These are phyloP conservation scores for Ceriops decandra DNA, from an alignment of 345 rosid genomes.

Conservation along the genomic window DNA sequence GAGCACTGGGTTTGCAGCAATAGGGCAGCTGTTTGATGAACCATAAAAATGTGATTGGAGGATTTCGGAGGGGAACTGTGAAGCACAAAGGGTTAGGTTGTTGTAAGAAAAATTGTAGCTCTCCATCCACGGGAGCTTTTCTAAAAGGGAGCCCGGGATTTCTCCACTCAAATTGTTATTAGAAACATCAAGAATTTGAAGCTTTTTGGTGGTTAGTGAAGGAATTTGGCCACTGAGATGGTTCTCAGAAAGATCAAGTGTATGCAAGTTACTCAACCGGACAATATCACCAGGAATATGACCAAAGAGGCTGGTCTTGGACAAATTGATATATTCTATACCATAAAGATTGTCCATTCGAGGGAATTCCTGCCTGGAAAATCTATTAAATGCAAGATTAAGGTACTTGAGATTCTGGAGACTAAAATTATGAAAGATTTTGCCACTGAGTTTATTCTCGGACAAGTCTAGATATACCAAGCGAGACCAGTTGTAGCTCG, in stretches of 20 bases:
- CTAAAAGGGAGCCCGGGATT: slow-evolving; percentile 49
- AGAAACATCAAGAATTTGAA: slow-evolving; percentile 68
- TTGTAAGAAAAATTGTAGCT: slow-evolving; percentile 85
- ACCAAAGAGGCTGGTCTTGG: slow-evolving; percentile 60
- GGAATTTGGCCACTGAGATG: slow-evolving; percentile 66
- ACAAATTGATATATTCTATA: slow-evolving; percentile 77
- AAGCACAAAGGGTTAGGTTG: slow-evolving; percentile 70
- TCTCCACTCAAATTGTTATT: slow-evolving; percentile 77
- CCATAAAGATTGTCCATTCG: slow-evolving; percentile 38
- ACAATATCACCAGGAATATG: slow-evolving; percentile 54
- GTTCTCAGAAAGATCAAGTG: slow-evolving; percentile 79
- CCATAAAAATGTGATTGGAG: slow-evolving; percentile 57
- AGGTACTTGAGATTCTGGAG: slow-evolving; percentile 62
- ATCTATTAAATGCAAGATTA: slow-evolving; percentile 76
- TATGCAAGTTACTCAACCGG: slow-evolving; percentile 44
- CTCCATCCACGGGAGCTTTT: slow-evolving; percentile 57
- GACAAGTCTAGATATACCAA: slow-evolving; percentile 80
- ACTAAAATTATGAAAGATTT: slow-evolving; percentile 46
- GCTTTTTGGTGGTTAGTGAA: slow-evolving; percentile 34
- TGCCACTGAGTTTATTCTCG: slow-evolving; percentile 79
- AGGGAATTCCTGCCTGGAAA: slow-evolving; percentile 58
- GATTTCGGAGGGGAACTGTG: slow-evolving; percentile 42
- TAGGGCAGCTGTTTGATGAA: slow-evolving; percentile 68
- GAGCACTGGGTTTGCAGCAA: slow-evolving; percentile 72
- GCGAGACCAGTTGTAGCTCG: slow-evolving; percentile 49